phyloP scores from a whole-genome alignment of 2,329 filamentous ascomycete genomes.

The Aspergillus pseudonomiae region DNA sequence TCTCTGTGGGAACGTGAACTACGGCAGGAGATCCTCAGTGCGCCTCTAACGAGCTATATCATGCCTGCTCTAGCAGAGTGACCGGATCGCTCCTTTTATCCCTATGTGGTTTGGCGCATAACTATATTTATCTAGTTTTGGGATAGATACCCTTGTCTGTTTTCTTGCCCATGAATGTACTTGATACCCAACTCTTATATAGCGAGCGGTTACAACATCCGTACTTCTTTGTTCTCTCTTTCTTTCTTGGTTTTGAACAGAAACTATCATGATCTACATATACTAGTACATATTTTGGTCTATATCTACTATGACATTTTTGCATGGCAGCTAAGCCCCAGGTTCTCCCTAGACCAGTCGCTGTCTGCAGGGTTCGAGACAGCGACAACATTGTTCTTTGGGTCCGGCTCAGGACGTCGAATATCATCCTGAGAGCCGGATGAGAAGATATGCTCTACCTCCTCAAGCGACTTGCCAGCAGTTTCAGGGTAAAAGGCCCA shows the following conservation, averaged over 20 bases:
- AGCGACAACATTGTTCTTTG: not conserved
- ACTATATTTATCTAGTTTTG: not conserved
- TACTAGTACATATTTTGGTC: not conserved
- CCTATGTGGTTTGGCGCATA: not conserved
- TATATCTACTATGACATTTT: not conserved
- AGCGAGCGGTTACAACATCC: not conserved
- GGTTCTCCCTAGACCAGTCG: not conserved
- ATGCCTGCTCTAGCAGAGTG: conserved; percentile 27
- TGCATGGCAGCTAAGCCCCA: not conserved
- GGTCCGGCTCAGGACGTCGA: not conserved
- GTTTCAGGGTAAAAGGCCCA: conserved; percentile 42
- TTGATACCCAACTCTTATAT: conserved; percentile 1
- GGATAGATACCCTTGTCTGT: not conserved
- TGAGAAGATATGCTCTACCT: conserved; percentile 34
- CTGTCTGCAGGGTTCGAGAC: not conserved
- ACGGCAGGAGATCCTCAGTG: conserved; percentile 40
- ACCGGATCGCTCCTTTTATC: not conserved
- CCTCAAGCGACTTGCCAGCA: conserved; percentile 34
- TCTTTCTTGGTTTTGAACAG: no score
- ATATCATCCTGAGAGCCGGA: not conserved
- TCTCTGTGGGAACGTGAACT: conserved; percentile 36
- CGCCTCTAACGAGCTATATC: conserved; percentile 41
- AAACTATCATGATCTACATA: not conserved
- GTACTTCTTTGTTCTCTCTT: no score
- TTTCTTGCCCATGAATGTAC: not conserved